These are phyloP conservation scores for Russula earlei DNA, from an alignment of 768 basidiomycete genomes.

Conservation along the genomic window DNA sequence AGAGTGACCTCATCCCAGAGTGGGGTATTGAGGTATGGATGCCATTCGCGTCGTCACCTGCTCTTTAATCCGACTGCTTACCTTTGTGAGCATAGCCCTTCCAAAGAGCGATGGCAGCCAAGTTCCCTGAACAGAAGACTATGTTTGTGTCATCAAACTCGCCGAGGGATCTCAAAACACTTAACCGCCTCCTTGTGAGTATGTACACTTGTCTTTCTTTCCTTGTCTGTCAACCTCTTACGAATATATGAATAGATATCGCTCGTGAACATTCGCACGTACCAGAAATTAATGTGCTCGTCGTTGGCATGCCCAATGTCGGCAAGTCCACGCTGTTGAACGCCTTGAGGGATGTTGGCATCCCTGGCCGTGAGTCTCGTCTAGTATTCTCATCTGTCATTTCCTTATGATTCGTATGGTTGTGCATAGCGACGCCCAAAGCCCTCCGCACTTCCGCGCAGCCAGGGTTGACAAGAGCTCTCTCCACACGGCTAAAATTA, in stretches of 20 bases:
- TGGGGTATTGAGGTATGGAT: constrained; percentile 76
- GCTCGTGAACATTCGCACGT: constrained; percentile 60
- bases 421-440: constrained; percentile 60
- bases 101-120: constrained; percentile 55
- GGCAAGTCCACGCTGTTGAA: constrained; percentile 95
- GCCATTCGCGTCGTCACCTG: not conserved
- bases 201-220: constrained; percentile 31
- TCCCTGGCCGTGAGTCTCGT: constrained; percentile 41
- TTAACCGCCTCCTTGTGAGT: constrained; percentile 68
- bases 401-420: not conserved
- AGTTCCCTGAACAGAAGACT: constrained; percentile 59
- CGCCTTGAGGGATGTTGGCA: constrained; percentile 77
- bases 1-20: constrained; percentile 81
- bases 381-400: not conserved
- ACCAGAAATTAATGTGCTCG: constrained; percentile 77
- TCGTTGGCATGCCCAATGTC: constrained; percentile 98
- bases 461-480: constrained; percentile 81
- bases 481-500: constrained; percentile 85
- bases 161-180: constrained; percentile 49
- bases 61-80: not conserved
- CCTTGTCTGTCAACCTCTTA: not conserved
- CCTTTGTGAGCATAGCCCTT: constrained; percentile 46
- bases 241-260: constrained; percentile 39
- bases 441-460: constrained; percentile 82
- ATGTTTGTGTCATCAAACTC: constrained; percentile 68